Conservation (phyloP, 306 rosid genomes). For the Lablab purpureus region DNA sequence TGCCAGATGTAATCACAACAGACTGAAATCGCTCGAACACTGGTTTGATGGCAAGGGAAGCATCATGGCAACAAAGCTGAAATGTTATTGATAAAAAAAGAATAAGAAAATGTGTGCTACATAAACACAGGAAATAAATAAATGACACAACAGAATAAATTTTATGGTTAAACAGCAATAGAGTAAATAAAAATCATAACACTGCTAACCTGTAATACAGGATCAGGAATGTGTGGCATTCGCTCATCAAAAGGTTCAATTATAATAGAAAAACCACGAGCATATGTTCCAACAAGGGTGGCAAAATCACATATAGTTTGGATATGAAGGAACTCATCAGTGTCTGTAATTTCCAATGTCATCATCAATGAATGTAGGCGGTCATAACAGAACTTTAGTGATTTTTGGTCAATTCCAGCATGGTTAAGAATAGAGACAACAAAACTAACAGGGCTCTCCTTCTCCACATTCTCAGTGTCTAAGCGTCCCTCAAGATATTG, state of each 20-base stretch:
- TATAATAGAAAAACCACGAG: conserved; percentile 92
- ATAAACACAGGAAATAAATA: conserved; percentile 23
- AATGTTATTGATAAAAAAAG: conserved; percentile 46
- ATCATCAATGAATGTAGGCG: conserved; percentile 94
- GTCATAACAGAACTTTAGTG: conserved; percentile 91
- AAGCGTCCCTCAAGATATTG: conserved; percentile 90
- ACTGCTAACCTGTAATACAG: conserved; percentile 83
- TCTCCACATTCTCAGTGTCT: conserved; percentile 91
- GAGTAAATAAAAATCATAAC: conserved; percentile 19
- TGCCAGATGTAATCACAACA: conserved; percentile 94
- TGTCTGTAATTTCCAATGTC: conserved; percentile 93
- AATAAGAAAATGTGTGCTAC: conserved; percentile 12
- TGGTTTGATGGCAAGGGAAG: conserved; percentile 96
- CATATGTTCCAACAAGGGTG: conserved; percentile 92
- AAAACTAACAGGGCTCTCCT: conserved; percentile 82
- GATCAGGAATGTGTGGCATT: conserved; percentile 99
- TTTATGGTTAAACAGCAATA: conserved; percentile 24
- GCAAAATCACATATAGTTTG: conserved; percentile 97
- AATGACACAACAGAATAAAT: conserved; percentile 7
- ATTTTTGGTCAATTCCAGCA: conserved; percentile 95
- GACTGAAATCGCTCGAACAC: conserved; percentile 97
- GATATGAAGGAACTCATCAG: conserved; percentile 88
- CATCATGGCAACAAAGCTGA: conserved; percentile 98
- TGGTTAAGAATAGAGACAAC: conserved; percentile 68
- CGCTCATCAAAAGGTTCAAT: conserved; percentile 96